A percentile compares a stretch with the other conserved stretches of the same genome.
phyloP scores from a whole-genome alignment of 805 yeast species.

The Saturnispora zaruensis region DNA sequence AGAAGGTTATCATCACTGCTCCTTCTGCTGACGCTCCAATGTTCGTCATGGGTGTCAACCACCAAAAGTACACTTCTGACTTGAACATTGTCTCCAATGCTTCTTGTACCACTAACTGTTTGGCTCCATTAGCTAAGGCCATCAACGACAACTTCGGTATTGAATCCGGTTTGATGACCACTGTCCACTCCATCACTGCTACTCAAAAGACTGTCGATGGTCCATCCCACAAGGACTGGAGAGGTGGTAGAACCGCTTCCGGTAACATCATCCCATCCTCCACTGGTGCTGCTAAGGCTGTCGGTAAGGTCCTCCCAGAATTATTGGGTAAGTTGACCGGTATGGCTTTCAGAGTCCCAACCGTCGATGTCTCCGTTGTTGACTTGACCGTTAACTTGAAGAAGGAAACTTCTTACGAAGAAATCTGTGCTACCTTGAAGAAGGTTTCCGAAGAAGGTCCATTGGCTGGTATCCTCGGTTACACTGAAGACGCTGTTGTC shows the following conservation, averaged over 20 bases:
- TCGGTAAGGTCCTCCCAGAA: conserved; percentile 88
- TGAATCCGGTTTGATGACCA: conserved; percentile 91
- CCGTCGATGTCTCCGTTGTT: conserved; percentile 87
- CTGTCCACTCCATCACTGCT: conserved; percentile 93
- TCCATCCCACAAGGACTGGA: conserved; percentile 96
- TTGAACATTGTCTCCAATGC: conserved; percentile 80
- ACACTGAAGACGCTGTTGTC: conserved; percentile 89
- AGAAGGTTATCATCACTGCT: conserved; percentile 91
- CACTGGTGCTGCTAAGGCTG: conserved; percentile 97
- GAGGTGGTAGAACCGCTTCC: conserved; percentile 96
- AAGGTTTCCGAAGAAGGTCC: conserved; percentile 65
- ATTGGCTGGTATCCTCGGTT: conserved; percentile 76
- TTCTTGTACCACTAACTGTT: conserved; percentile 92
- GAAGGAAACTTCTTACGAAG: conserved; percentile 72
- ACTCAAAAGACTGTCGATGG: conserved; percentile 96
- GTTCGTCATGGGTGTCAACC: conserved; percentile 91
- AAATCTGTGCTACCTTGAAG: conserved; percentile 66
- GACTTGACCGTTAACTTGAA: conserved; percentile 80
- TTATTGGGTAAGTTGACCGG: conserved; percentile 92
- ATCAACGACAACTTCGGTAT: conserved; percentile 79
- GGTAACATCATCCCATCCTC: conserved; percentile 94
- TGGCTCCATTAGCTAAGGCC: conserved; percentile 91
- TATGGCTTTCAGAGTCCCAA: conserved; percentile 90
- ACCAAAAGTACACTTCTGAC: conserved; percentile 67
- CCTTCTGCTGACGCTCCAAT: conserved; percentile 92